Evolutionary conservation across 169 alveolate species (phyloP), one percentile per base, ranked within the genome.

Genomic region (Babesia caballi): DNA sequence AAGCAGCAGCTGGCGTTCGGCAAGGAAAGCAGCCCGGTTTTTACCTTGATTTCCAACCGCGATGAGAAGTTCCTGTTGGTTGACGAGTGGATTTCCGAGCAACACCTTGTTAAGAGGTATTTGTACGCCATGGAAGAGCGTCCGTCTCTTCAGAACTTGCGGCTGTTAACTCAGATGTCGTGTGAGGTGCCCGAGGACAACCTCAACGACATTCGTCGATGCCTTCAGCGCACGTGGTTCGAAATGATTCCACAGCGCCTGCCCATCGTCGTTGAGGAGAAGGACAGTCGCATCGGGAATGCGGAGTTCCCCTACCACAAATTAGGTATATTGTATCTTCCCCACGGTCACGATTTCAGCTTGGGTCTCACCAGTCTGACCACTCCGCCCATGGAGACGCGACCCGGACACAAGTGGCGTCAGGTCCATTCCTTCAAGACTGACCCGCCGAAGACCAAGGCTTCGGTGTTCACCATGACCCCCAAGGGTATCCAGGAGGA

Each of bases 61-160:
- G 40, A 19, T 17, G 28, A 57, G 41, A 61, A 30, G 28, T 65
- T 47, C 30, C 58, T 78, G 27, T 49, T 78, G 58, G 71, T 78
- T n/a, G 86, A 78, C 32, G 54, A 46, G 9, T 81, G 54, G 11
- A 41, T 28, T 19, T 27, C 40, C 32, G 50, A 46, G 23, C 14
- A 33, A 9, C 12, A 21, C 44, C 12, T 14, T 12, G 49, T 78
- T 8, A 49, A 53, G 25, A 56, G 86, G 57, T 46, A 51, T 14
- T 38, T 78, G 46, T 78, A 78, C 60, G 41, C 32, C 33, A 63
- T 63, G 73, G 73, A 63, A 33, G 17, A 11, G 8, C 28, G 1
- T 3, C 50, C 46, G 2, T 5, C 14, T 0, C 8, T 12, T 14
- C 5, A 15, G 9, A 59, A 32, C 25, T 17, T 63, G 60, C 59